Conservation (phyloP, 495 filamentous ascomycete species). For the Evernia prunastri region DNA sequence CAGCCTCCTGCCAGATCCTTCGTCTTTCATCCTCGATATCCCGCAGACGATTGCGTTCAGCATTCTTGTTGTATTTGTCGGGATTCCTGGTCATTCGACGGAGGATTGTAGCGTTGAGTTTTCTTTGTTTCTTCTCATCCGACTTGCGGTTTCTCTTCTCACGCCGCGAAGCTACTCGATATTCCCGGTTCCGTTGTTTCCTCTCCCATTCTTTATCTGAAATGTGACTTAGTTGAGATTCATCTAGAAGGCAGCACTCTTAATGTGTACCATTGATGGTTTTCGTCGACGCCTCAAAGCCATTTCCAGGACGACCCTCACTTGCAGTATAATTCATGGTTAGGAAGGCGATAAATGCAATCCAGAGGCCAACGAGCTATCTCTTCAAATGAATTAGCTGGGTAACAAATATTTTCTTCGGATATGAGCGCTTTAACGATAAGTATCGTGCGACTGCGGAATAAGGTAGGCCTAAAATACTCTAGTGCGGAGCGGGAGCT, state of each 20-base stretch:
- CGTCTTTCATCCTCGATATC: conserved; percentile 30
- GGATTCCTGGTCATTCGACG: conserved; percentile 33
- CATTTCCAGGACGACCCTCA: not conserved
- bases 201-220: conserved; percentile 30
- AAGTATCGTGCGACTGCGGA: no score
- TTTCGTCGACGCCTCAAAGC: not conserved
- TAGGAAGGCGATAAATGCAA: not conserved
- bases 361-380: not conserved
- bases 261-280: not conserved
- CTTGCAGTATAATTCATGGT: not conserved
- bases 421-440: no score
- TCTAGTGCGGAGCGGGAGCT: no score
- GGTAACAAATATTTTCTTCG: no score
- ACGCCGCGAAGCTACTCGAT: conserved; percentile 31
- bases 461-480: no score
- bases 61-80: conserved; percentile 37
- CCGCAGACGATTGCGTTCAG: conserved; percentile 32
- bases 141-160: conserved; percentile 36
- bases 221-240: not conserved
- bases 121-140: conserved; percentile 35
- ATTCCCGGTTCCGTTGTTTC: conserved; percentile 32
- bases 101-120: conserved; percentile 34
- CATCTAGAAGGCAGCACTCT: not conserved
- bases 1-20: conserved; percentile 29
- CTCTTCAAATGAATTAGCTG: no score